Evolutionary conservation across 768 basidiomycete species (phyloP).

Genomic region (Trametes villosa): DNA sequence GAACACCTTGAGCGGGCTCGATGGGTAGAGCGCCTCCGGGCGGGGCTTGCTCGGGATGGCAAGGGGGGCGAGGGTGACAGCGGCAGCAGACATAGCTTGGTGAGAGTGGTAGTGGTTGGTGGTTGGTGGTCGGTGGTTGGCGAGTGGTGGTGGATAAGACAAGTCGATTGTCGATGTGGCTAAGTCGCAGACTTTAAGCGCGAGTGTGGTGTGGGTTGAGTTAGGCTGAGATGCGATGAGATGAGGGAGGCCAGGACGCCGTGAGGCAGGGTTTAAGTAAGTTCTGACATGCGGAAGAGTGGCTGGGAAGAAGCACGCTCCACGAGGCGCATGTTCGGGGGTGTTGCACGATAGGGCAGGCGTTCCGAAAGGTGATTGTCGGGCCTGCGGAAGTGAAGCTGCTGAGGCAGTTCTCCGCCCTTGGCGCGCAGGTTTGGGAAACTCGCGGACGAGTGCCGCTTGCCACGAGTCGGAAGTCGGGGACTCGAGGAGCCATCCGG

Average conservation of each 20-base stretch:
- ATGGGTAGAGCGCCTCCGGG: conserved; percentile 20
- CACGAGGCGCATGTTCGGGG: conserved; percentile 20
- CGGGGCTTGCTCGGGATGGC: conserved; percentile 10
- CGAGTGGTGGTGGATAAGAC: conserved; percentile 1
- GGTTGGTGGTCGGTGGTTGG: background rate
- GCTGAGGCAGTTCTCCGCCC: conserved; percentile 22
- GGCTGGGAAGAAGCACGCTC: conserved; percentile 6
- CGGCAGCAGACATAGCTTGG: conserved; percentile 7
- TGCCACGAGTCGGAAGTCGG: too few relatives aligned
- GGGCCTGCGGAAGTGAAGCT: conserved; percentile 1
- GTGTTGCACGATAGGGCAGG: background rate
- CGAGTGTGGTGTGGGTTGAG: background rate
- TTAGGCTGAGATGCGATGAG: background rate
- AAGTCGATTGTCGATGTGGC: background rate
- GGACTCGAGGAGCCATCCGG: too few relatives aligned
- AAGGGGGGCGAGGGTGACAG: conserved; percentile 6
- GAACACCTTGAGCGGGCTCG: conserved; percentile 26
- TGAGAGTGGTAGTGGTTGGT: background rate
- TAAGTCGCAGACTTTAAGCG: conserved; percentile 20
- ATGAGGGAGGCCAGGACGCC: background rate
- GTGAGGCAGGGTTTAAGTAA: conserved; percentile 13
- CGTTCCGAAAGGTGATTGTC: background rate
- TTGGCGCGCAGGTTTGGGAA: too few relatives aligned
- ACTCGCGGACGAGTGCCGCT: too few relatives aligned
- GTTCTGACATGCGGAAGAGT: conserved; percentile 19